Evolutionary conservation across 352 stramenopile genomes (phyloP).

Genomic region (Phytopythium litorale): DNA sequence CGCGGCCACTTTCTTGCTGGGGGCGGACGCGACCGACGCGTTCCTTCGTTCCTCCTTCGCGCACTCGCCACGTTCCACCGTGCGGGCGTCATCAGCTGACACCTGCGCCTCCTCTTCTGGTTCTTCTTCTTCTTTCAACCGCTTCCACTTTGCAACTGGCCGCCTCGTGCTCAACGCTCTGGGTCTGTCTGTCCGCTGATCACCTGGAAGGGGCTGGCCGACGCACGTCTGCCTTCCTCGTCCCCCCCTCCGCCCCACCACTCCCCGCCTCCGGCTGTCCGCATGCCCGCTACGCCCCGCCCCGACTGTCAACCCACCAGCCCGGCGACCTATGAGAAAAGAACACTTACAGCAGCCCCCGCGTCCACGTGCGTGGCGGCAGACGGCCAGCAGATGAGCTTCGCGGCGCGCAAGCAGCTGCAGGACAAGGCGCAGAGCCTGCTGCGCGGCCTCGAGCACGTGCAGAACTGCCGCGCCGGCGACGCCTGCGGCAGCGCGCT

Average conservation of each 20-base stretch:
- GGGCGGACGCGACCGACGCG: no score
- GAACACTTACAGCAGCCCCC: neutral
- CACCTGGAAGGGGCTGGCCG: neutral
- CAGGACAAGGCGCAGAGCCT: conserved; percentile 60
- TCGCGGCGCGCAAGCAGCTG: conserved; percentile 52
- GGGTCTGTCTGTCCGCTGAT: neutral
- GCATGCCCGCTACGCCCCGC: conserved; percentile 7
- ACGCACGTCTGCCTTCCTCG: neutral
- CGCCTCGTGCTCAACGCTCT: neutral
- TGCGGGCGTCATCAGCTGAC: neutral
- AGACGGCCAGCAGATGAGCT: conserved; percentile 6
- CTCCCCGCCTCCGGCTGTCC: neutral
- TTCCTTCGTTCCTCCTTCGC: no score
- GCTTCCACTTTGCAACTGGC: neutral
- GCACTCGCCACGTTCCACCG: no score
- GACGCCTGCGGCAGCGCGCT: conserved; percentile 64
- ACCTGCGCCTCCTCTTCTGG: neutral
- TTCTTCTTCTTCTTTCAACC: neutral
- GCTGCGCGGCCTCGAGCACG: conserved; percentile 61
- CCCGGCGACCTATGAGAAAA: conserved; percentile 5
- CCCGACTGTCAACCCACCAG: neutral
- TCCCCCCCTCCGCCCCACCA: neutral
- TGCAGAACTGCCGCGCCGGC: conserved; percentile 43
- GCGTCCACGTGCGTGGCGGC: neutral
- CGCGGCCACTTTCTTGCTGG: no score